Evolutionary conservation across 495 filamentous ascomycete genomes (phyloP), one percentile per base, ranked within the genome.

Genomic region (Hyphodiscus hymeniophilus): DNA sequence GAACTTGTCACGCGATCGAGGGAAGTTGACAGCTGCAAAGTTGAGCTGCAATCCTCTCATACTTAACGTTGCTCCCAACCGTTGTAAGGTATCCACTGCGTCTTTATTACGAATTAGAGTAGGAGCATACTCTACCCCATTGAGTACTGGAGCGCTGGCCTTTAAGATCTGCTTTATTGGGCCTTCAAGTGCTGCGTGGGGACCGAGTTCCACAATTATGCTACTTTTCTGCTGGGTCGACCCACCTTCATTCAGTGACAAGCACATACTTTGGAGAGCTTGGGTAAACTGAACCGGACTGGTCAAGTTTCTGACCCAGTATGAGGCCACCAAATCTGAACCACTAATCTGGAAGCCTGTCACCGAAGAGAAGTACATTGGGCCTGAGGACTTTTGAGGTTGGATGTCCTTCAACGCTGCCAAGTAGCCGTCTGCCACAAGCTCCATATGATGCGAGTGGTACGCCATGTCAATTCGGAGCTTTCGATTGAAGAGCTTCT

Each of bases 381-480:
- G 60, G 11, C 11, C 18, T 8, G 36, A 15, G 13, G 36, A 40
- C 11, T 40, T 40, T 18, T 7, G 36, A 16, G 36, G 36, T 11
- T 17, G 12, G 18, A 40, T 18, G 3, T 21, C 36, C 18, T 40
- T 21, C 30, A 33, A 33, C 8, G 30, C 7, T 7, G 30, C 10
- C 18, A 46, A n/a, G 50, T 73, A 72, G 20, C 60, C 65, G 33
- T 68, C 64, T 38, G 64, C 64, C n/a, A 72, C 61, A 26, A 66
- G 47, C 35, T 64, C 57, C 72, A 84, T 84, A 51, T 83, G 76
- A 45, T 72, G 69, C 0, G 79, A 83, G 53, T 85, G 81, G 50
- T 80, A 85, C 0, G 79, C 80, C n/a, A 70, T 65, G 23, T 75
- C 68, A 18, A 84, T 76, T 12, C 63, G 59, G 0, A 84, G 70